Evolutionary conservation across 345 rosid species (phyloP), one percentile per base, ranked within the genome.

Genomic region (Eucalyptus virginea): DNA sequence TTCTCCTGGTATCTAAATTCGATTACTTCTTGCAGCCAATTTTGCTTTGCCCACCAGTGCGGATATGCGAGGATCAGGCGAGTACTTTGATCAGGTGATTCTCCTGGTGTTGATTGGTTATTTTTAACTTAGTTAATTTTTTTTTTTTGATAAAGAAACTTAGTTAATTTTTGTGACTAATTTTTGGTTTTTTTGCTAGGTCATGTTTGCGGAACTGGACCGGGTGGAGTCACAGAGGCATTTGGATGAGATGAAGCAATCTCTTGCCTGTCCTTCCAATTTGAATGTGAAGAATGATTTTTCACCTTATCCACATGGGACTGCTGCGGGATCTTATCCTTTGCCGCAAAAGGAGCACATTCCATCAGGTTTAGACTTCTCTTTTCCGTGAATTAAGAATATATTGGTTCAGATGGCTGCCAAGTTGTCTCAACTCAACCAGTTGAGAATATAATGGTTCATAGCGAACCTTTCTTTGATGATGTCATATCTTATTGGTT

Each of bases 241-340:
- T 48, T 91, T 91, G 89, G 87, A 89, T 91, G 91, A 90, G 77
- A 90, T 90, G 92, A 91, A 93, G 77, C 62, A 23, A 56, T 87
- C 89, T 24, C 86, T 88, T 51, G 49, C 87, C 37, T 54, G 81
- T 85, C 81, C 77, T 42, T 87, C 91, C 62, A 87, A 40, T 21
- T 40, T 87, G 51, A 87, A 89, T 77, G 26, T 85, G 86, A 85
- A 72, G 51, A 49, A 47, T 62, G 26, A 80, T n/a, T 67, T 90
- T 40, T 77, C 47, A 77, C 47, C 30, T 81, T 88, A 60, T 89
- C 58, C 89, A 51, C 45, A 15, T 4, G 51, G 89, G 89, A 89
- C 62, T 89, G 91, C 88, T 28, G 87, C 87, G 11, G 26, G 58
- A 67, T 89, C 92, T 19, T 28, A 18, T 52, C 6, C 88, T 12